Conservation (phyloP, 2,329 filamentous ascomycete species). For the Colletotrichum sidae region DNA sequence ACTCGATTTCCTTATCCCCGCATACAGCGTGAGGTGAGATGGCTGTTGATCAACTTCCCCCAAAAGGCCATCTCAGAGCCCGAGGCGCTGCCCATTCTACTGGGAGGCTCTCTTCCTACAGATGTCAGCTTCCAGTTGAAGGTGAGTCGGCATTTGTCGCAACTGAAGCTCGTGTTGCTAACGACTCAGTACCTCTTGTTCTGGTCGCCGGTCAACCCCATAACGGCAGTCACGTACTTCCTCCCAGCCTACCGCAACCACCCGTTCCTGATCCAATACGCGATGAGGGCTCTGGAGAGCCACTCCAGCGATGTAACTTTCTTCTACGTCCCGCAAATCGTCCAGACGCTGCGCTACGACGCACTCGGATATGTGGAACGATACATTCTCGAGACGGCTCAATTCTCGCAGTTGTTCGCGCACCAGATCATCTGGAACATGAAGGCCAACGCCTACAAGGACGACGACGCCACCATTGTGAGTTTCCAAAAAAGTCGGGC, state of each 20-base stretch:
- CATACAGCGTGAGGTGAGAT: slow-evolving; percentile 81
- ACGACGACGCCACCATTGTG: slow-evolving; percentile 89
- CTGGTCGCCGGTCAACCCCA: slow-evolving; percentile 92
- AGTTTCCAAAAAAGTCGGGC: slow-evolving; percentile 48
- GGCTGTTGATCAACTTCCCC: slow-evolving; percentile 83
- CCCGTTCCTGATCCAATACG: slow-evolving; percentile 94
- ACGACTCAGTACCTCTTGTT: slow-evolving; percentile 81
- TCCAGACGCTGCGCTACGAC: slow-evolving; percentile 95
- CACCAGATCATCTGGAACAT: slow-evolving; percentile 99
- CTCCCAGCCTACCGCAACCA: slow-evolving; percentile 91
- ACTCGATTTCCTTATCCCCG: slow-evolving; percentile 82
- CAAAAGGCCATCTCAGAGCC: slow-evolving; percentile 85
- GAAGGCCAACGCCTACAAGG: slow-evolving; percentile 98
- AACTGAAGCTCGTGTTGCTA: slow-evolving; percentile 39
- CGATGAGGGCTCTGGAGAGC: slow-evolving; percentile 92
- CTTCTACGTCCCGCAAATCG: slow-evolving; percentile 98
- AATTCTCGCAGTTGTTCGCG: slow-evolving; percentile 97
- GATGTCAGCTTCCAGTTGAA: slow-evolving; percentile 90
- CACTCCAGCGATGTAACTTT: slow-evolving; percentile 98
- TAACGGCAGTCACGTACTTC: slow-evolving; percentile 94
- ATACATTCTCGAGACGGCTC: slow-evolving; percentile 96
- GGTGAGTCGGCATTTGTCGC: slow-evolving; percentile 55
- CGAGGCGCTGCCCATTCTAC: slow-evolving; percentile 83
- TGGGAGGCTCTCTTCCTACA: slow-evolving; percentile 79
- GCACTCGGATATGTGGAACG: slow-evolving; percentile 92